Percentiles rank a stretch among this genome's conserved stretches.
These are phyloP conservation scores for Nemania bipapillata DNA, from an alignment of 2,329 filamentous ascomycete genomes.

Conservation along the genomic window DNA sequence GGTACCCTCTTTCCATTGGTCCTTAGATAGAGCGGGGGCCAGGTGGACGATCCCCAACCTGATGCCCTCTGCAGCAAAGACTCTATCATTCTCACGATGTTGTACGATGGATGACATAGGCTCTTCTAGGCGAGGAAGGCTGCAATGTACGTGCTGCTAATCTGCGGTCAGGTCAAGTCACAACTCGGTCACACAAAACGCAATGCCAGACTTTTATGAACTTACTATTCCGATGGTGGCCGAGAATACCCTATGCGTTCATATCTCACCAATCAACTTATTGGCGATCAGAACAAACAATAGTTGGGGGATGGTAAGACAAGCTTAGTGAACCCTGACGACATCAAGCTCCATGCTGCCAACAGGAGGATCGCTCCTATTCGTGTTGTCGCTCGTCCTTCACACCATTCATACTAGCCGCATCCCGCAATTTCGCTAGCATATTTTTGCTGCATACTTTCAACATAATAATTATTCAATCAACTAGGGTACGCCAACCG, in stretches of 20 bases:
- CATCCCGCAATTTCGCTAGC: constrained; percentile 20
- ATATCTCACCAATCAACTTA: constrained; percentile 30
- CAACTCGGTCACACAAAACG: constrained; percentile 40
- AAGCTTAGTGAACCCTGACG: constrained; percentile 32
- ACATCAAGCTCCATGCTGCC: constrained; percentile 8
- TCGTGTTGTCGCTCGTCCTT: constrained; percentile 29
- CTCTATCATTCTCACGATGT: constrained; percentile 39
- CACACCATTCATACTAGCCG: constrained; percentile 27
- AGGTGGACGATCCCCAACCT: constrained; percentile 35
- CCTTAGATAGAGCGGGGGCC: constrained; percentile 31
- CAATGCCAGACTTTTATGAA: constrained; percentile 17
- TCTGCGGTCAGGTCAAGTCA: constrained; percentile 23
- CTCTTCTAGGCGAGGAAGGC: constrained; percentile 26
- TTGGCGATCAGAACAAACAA: constrained; percentile 14
- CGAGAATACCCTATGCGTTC: constrained; percentile 17
- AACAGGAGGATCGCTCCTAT: constrained; percentile 26
- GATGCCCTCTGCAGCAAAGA: constrained; percentile 36
- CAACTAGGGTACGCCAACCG: constrained; percentile 16
- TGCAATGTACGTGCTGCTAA: constrained; percentile 34
- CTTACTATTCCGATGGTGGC: constrained; percentile 12
- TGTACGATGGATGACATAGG: constrained; percentile 42
- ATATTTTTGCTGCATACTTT: constrained; percentile 25
- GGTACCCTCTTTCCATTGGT: constrained; percentile 41
- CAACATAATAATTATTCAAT: constrained; percentile 10
- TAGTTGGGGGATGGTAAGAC: constrained; percentile 33